Conservation (phyloP, 164 flowering plant species). For the Malania oleifera region DNA sequence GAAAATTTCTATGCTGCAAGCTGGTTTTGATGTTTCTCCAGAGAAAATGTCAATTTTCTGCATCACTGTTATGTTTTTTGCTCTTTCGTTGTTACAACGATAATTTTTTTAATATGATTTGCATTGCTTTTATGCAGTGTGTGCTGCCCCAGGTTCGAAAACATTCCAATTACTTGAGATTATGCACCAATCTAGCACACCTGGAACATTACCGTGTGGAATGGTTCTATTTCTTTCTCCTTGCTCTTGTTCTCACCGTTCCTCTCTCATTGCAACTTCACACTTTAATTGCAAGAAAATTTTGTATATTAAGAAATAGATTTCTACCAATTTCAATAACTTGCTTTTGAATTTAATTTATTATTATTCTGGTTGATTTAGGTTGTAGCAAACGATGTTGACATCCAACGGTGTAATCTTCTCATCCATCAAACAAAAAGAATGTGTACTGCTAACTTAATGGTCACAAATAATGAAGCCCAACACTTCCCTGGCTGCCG, state of each 20-base stretch:
- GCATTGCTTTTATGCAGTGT: constrained; percentile 59
- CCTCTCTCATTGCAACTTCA: background rate
- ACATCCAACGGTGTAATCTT: constrained; percentile 91
- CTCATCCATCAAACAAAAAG: constrained; percentile 97
- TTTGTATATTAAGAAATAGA: background rate
- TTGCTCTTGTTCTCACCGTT: background rate
- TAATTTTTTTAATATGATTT: background rate
- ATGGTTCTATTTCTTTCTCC: constrained; percentile 44
- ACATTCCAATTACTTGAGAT: constrained; percentile 97
- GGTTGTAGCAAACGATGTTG: constrained; percentile 97
- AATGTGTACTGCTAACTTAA: constrained; percentile 95
- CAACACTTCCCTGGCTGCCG: constrained; percentile 92
- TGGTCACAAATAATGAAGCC: constrained; percentile 98
- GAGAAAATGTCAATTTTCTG: background rate
- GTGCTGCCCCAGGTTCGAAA: constrained; percentile 99
- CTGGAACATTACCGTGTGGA: constrained; percentile 78
- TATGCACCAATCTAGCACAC: constrained; percentile 56
- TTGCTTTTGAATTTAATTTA: background rate
- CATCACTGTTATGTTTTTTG: too few species aligned
- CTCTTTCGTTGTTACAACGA: background rate
- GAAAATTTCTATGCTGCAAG: background rate
- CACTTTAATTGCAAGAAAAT: background rate
- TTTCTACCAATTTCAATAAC: background rate
- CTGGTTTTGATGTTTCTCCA: background rate
- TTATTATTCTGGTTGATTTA: constrained; percentile 25